Conservation (phyloP, 1,139 yeast genomes). For the Geotrichum reessii region DNA sequence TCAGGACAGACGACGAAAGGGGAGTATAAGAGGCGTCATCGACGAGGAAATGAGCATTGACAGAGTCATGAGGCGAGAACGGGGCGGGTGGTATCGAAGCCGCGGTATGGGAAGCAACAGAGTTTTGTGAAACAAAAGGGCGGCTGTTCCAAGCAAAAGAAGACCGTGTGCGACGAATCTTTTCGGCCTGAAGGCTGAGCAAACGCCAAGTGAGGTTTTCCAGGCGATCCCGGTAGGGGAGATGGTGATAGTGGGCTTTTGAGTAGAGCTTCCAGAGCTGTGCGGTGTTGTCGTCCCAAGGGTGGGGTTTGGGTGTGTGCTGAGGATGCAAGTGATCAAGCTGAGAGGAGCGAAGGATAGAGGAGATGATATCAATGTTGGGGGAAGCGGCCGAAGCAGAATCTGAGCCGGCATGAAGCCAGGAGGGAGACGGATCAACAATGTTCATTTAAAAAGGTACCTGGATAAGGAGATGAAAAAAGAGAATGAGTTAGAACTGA, state of each 20-base stretch:
- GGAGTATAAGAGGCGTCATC: constrained; percentile 10
- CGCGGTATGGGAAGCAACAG: not conserved
- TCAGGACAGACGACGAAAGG: constrained; percentile 3
- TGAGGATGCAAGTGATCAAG: constrained; percentile 48
- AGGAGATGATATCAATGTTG: constrained; percentile 6
- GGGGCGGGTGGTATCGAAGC: constrained; percentile 1
- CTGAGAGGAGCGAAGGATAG: constrained; percentile 37
- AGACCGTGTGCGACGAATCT: not conserved
- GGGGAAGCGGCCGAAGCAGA: constrained; percentile 8
- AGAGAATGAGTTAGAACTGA: not conserved
- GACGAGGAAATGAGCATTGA: not conserved
- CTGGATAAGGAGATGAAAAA: too few species aligned
- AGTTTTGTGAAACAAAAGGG: not conserved
- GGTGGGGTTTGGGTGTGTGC: constrained; percentile 36
- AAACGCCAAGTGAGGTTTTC: constrained; percentile 82
- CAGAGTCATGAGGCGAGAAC: not conserved
- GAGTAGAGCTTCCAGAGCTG: constrained; percentile 77
- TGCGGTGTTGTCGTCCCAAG: constrained; percentile 24
- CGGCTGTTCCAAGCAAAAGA: not conserved
- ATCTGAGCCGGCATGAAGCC: constrained; percentile 3
- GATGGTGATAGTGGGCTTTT: constrained; percentile 66
- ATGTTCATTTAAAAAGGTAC: constrained; percentile 8
- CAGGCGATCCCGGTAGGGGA: constrained; percentile 71
- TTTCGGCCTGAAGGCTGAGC: constrained; percentile 51
- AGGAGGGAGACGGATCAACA: not conserved